Base-by-base conservation (phyloP, 1,284 basidiomycete genomes). In the Chalciporus piperatoides region DNA sequence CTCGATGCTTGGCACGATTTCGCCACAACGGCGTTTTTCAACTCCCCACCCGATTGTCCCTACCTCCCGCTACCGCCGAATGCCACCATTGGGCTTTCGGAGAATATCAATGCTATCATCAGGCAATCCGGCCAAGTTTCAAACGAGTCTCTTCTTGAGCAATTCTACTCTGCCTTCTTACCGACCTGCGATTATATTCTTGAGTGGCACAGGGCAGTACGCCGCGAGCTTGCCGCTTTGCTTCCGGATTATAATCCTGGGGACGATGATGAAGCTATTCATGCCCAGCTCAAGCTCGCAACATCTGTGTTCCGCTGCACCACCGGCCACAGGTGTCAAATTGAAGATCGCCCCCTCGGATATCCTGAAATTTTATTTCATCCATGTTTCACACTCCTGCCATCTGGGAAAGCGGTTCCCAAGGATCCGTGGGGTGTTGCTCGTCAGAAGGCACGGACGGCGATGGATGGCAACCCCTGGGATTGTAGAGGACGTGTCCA, bases 401-500 rank as follows among this genome's bases (percentile, higher is more conserved):
- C 41, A 44, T 44, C 38, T 5, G 48, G 37, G 24, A 48, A 45
- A 30, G 36, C 47, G n/a, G 44, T 53, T 40, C 9, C 41, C 12
- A 67, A 44, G 42, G 63, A 68, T 38, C 60, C 65, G 6, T 14
- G 43, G 39, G 25, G 44, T 9, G 58, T 63, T 6, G 60, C 64
- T 30, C 17, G 49, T 23, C 58, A 65, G 14, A 63, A 62, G 32
- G 57, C 56, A 24, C 41, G 47, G 39, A 53, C 56, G 39, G 30
- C 43, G 28, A 61, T 68, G 52, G 68, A 60, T 4, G 55, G 65
- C 15, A 51, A 63, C 19, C 55, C 43, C 41, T 77, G 72, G 72
- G 59, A 48, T 25, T 56, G 71, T 30, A 63, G 64, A 46, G 48
- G 44, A 32, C 52, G 48, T 15, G 49, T 64, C 46, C 53, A 52